phyloP scores from a whole-genome alignment of 2,329 filamentous ascomycete genomes.

The Xylaria sp. region DNA sequence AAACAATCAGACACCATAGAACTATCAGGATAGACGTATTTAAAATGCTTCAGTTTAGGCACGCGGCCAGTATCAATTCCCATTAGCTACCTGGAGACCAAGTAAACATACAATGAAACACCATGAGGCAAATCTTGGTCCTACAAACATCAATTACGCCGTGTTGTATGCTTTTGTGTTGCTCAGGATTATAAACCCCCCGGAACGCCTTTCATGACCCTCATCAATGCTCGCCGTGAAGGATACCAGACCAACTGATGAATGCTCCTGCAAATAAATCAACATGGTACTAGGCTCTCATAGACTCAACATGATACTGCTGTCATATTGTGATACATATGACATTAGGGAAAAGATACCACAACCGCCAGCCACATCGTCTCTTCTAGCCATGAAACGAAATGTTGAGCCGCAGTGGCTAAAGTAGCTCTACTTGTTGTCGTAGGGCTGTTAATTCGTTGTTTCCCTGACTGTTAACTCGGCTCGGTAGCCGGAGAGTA shows the following conservation, averaged over 20 bases:
- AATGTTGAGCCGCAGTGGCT: background rate
- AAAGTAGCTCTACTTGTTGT: conserved; percentile 6
- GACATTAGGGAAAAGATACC: conserved; percentile 6
- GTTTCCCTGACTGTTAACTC: background rate
- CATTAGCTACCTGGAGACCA: conserved; percentile 20
- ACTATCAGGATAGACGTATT: background rate
- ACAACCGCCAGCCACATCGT: background rate
- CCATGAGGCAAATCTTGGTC: conserved; percentile 15
- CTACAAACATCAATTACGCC: conserved; percentile 37
- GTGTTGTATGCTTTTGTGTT: conserved; percentile 36
- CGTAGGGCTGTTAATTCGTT: background rate
- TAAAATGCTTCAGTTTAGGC: background rate
- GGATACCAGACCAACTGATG: conserved; percentile 35
- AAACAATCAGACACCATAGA: background rate
- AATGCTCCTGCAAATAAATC: conserved; percentile 28
- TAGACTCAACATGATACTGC: conserved; percentile 9
- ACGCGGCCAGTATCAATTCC: conserved; percentile 13
- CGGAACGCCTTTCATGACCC: conserved; percentile 36
- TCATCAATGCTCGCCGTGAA: conserved; percentile 38
- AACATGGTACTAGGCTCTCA: conserved; percentile 14
- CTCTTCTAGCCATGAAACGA: background rate
- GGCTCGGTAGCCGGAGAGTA: background rate
- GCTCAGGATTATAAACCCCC: conserved; percentile 16
- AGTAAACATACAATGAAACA: conserved; percentile 25
- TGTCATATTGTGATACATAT: conserved; percentile 18